Evolutionary conservation across 2,329 filamentous ascomycete genomes (phyloP).

Genomic region (Plectosphaerella sp.): DNA sequence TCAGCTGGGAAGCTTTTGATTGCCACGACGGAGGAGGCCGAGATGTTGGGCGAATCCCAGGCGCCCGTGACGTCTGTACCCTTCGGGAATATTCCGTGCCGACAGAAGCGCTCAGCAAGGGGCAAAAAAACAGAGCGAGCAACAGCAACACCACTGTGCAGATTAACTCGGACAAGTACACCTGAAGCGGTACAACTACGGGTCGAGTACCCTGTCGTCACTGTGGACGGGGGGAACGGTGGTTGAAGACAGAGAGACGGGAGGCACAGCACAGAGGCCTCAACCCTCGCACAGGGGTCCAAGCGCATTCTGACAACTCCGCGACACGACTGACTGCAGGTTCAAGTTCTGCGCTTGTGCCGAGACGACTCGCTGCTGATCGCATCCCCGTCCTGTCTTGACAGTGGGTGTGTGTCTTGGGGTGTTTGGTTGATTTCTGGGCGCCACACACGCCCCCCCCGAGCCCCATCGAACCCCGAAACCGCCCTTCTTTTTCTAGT

Average conservation of each 20-base stretch:
- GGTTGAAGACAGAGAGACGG: no score
- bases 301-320: background rate
- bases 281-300: background rate
- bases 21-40: slow-evolving; percentile 18
- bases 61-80: no score
- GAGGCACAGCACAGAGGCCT: background rate
- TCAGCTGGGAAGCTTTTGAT: slow-evolving; percentile 41
- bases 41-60: no score
- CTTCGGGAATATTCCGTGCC: no score
- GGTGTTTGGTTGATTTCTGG: background rate
- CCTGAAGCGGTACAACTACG: no score
- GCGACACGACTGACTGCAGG: background rate
- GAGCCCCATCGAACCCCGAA: background rate
- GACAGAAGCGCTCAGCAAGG: background rate
- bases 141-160: background rate
- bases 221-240: no score
- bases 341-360: background rate
- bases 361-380: background rate
- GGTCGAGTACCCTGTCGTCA: no score
- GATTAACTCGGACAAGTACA: no score
- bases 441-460: background rate
- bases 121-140: background rate
- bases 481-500: background rate
- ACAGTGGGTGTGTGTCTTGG: no score
- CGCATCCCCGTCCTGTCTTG: background rate